These are phyloP conservation scores for Tulasnella sp. DNA, from an alignment of 768 basidiomycete species.

Conservation along the genomic window DNA sequence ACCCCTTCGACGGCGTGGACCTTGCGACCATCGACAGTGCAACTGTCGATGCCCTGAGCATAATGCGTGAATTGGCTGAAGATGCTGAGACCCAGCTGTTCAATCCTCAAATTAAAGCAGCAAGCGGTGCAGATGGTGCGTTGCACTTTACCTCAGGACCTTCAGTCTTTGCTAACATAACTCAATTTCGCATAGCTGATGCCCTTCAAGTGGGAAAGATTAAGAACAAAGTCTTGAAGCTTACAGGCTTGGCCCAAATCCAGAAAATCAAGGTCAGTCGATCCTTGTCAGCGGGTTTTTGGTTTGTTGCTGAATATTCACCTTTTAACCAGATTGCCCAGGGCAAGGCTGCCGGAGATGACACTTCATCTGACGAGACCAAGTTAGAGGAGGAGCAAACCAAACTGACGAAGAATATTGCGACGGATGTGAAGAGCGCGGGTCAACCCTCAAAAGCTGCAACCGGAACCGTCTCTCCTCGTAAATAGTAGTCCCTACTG, in stretches of 20 bases:
- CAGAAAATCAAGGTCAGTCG: constrained; percentile 30
- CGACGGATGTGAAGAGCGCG: constrained; percentile 36
- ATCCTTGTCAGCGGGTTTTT: background rate
- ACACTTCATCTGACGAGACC: constrained; percentile 35
- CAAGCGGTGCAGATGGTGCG: constrained; percentile 35
- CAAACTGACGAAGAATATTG: constrained; percentile 41
- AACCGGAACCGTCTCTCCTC: constrained; percentile 11
- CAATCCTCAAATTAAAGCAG: constrained; percentile 40
- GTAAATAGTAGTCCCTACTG: background rate
- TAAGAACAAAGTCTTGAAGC: constrained; percentile 47
- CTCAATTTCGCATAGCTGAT: constrained; percentile 31
- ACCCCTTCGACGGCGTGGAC: constrained; percentile 31
- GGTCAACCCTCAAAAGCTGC: constrained; percentile 37
- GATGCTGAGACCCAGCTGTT: constrained; percentile 38
- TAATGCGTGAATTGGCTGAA: constrained; percentile 42
- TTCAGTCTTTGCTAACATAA: background rate
- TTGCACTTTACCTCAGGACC: background rate
- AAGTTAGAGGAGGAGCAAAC: constrained; percentile 36
- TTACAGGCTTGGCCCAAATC: constrained; percentile 39
- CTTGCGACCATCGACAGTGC: constrained; percentile 37
- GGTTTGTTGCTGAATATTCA: background rate
- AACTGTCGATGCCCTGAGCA: constrained; percentile 34
- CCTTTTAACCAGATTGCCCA: constrained; percentile 37
- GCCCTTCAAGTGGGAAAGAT: constrained; percentile 42
- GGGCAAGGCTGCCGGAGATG: constrained; percentile 36